These are phyloP conservation scores for Withania somnifera DNA, from an alignment of 305 asterid genomes.

Conservation along the genomic window DNA sequence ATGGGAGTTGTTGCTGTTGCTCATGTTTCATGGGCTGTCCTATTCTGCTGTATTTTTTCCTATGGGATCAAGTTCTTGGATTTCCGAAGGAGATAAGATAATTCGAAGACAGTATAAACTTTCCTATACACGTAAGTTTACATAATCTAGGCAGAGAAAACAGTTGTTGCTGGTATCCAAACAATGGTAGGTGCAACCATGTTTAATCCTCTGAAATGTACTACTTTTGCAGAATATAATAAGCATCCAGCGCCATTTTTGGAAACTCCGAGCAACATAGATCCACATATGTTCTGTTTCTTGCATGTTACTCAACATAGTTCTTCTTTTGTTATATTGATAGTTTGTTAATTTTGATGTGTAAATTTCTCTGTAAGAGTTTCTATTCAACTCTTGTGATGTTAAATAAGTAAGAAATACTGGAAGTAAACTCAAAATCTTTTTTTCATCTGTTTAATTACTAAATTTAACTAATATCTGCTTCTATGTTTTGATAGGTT, in stretches of 20 bases:
- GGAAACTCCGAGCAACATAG: neutral
- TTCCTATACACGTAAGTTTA: neutral
- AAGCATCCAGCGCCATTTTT: neutral
- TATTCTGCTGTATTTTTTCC: constrained; percentile 63
- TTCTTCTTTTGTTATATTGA: neutral
- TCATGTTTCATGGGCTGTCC: constrained; percentile 67
- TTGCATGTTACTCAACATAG: neutral
- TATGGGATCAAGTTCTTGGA: constrained; percentile 71
- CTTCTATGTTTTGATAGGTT: neutral
- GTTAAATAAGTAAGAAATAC: neutral
- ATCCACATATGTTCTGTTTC: neutral
- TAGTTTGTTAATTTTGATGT: neutral
- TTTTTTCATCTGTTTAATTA: neutral
- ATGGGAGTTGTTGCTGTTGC: constrained; percentile 62
- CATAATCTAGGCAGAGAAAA: neutral
- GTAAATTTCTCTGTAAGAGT: neutral
- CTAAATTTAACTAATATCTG: neutral
- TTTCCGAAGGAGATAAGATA: constrained; percentile 67
- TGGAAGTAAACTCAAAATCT: neutral
- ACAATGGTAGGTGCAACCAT: neutral
- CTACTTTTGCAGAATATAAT: neutral
- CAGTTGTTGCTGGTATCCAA: neutral
- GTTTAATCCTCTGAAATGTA: neutral
- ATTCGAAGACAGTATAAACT: neutral
- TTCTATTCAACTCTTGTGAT: neutral